A percentile compares a stretch with the other conserved stretches of the same genome.
These are phyloP conservation scores for Ascochyta clinopodiicola DNA, from an alignment of 2,329 filamentous ascomycete species.

Conservation along the genomic window DNA sequence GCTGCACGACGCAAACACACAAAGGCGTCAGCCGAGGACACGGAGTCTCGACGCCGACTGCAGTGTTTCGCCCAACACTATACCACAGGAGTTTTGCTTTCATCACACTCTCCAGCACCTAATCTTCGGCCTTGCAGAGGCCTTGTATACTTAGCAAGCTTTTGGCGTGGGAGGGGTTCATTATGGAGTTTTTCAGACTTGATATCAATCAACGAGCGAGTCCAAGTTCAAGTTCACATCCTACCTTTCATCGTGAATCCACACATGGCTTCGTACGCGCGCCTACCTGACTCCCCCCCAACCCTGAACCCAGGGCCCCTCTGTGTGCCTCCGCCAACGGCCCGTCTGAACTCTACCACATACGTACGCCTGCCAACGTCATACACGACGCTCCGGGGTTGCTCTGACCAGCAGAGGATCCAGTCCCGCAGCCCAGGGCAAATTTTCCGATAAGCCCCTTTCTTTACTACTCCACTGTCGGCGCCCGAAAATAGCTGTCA, in stretches of 20 bases:
- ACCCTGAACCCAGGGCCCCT: not conserved
- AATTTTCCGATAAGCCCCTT: constrained; percentile 2
- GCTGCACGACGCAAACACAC: not conserved
- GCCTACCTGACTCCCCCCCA: not conserved
- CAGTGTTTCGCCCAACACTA: constrained; percentile 13
- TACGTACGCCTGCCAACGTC: constrained; percentile 2
- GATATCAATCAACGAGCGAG: constrained; percentile 6
- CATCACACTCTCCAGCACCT: constrained; percentile 11
- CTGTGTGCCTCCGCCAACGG: constrained; percentile 1
- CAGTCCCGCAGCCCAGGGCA: not conserved
- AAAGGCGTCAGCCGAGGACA: not conserved
- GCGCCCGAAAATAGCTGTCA: too few relatives aligned
- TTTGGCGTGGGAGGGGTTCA: constrained; percentile 8
- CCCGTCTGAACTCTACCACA: not conserved
- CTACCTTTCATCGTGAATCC: not conserved
- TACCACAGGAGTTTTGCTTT: constrained; percentile 16
- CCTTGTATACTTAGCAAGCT: constrained; percentile 17
- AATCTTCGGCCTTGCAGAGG: constrained; percentile 5
- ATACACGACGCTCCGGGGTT: constrained; percentile 1
- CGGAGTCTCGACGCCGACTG: not conserved
- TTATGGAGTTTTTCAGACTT: not conserved
- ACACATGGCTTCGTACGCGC: not conserved
- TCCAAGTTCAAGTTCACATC: not conserved
- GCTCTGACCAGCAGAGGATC: constrained; percentile 12
- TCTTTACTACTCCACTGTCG: not conserved